Base-by-base conservation (phyloP, 148 eudicot species). In the Arbutus unedo region DNA sequence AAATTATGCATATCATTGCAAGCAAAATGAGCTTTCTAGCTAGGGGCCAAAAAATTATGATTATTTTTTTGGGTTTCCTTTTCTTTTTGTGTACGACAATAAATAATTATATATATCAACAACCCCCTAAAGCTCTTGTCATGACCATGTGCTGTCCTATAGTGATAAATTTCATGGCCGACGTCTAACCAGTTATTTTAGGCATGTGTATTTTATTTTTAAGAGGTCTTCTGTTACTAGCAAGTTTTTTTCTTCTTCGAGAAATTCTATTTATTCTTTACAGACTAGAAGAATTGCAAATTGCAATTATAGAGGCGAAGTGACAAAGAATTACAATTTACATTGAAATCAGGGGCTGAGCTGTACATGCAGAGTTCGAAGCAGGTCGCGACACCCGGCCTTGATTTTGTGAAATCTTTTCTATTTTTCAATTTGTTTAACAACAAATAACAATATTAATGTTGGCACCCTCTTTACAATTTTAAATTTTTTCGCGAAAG, bases 11-110 rank as follows among this genome's bases (percentile, higher is more conserved):
- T 8, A 56, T 19, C 80, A 56, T 41, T 31, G 67, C 67, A 77
- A 77, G 66, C 49, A 77, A 77, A 9, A n/a, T 74, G 55, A 75
- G 55, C 78, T 75, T 48, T 75, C 59, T 31, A 31, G 38, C 38
- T 4, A 50, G 78, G 78, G 43, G 8, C 59, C 59, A 11, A 49
- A 11, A 66, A 25, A 66, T 66, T 31, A 66, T 11, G 15, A 31
- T 1, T 9, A 10, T 66, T 2, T 25, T 11, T 13, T 25, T 25
- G 31, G 38, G 38, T 31, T 31, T 31, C 4, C 15, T 25, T 66
- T 41, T 66, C 71, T 25, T 15, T 9, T 25, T 15, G 44, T 11
- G 44, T 66, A 66, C 44, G 16, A 66, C 44, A 31, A 4, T 25
- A 66, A 6, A 66, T 31, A 31, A 31, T 31, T 31, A 31, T 31